Evolutionary conservation across 2,329 filamentous ascomycete genomes (phyloP).

Genomic region (Cercospora sp.): DNA sequence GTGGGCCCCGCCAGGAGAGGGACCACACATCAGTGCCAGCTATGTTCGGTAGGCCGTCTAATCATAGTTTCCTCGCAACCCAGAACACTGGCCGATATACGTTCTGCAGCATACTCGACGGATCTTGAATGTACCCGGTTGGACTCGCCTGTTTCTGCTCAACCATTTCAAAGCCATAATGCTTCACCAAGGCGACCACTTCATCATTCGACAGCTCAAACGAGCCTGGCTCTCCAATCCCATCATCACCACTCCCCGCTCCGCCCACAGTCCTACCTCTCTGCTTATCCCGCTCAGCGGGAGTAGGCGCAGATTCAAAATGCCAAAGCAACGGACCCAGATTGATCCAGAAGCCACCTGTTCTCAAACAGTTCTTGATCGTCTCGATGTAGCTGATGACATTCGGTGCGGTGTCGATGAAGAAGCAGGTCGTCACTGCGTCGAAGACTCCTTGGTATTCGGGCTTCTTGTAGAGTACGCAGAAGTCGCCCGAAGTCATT

Average conservation of each 20-base stretch:
- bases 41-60: background rate
- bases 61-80: conserved; percentile 71
- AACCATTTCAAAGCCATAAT: conserved; percentile 71
- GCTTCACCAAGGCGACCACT: conserved; percentile 71
- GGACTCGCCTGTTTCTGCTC: conserved; percentile 53
- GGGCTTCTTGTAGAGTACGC: conserved; percentile 74
- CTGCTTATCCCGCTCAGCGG: conserved; percentile 51
- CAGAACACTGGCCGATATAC: conserved; percentile 79
- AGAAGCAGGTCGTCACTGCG: conserved; percentile 87
- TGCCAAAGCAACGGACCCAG: conserved; percentile 93
- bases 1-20: background rate
- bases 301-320: conserved; percentile 71
- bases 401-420: conserved; percentile 95
- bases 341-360: conserved; percentile 83
- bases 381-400: conserved; percentile 86
- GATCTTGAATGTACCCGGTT: conserved; percentile 85
- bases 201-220: conserved; percentile 91
- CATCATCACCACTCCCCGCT: conserved; percentile 22
- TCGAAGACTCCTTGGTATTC: conserved; percentile 67
- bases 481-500: conserved; percentile 92
- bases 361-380: conserved; percentile 72
- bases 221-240: conserved; percentile 81
- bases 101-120: conserved; percentile 80
- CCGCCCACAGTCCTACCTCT: conserved; percentile 2
- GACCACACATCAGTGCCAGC: background rate